A percentile compares a stretch with the other conserved stretches of the same genome.
These are phyloP conservation scores for Pleurotus cornucopiae DNA, from an alignment of 768 basidiomycete genomes.

Conservation along the genomic window DNA sequence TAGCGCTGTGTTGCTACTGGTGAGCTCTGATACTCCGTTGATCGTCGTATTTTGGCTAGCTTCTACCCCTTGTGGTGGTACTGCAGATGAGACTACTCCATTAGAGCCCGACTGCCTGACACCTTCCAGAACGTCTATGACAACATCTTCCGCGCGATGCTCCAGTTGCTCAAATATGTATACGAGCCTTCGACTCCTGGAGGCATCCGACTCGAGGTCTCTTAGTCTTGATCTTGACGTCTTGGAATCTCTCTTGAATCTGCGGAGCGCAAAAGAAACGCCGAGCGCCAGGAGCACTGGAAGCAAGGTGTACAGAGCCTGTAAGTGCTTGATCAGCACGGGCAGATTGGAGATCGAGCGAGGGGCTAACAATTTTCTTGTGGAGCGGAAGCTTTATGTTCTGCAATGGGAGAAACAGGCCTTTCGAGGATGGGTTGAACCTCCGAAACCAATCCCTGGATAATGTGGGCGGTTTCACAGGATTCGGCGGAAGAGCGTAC, in stretches of 20 bases:
- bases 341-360: not conserved
- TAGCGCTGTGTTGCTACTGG: not conserved
- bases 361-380: conserved; percentile 1
- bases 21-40: not conserved
- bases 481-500: conserved; percentile 3
- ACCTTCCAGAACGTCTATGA: conserved; percentile 12
- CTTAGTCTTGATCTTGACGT: not conserved
- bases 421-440: conserved; percentile 9
- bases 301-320: not conserved
- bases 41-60: not conserved
- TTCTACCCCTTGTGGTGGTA: not conserved
- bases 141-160: not conserved
- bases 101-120: conserved; percentile 21
- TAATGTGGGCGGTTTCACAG: not conserved
- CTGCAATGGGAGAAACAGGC: conserved; percentile 4
- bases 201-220: not conserved
- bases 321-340: not conserved
- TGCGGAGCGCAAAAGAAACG: conserved; percentile 1
- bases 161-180: conserved; percentile 1
- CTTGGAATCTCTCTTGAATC: conserved; percentile 4
- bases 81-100: conserved; percentile 10
- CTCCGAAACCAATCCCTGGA: conserved; percentile 1
- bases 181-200: conserved; percentile 21
- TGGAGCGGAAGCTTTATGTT: conserved; percentile 5
- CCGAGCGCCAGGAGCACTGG: not conserved